phyloP scores from a whole-genome alignment of 441 rosid genomes.

The Capsella rubella region DNA sequence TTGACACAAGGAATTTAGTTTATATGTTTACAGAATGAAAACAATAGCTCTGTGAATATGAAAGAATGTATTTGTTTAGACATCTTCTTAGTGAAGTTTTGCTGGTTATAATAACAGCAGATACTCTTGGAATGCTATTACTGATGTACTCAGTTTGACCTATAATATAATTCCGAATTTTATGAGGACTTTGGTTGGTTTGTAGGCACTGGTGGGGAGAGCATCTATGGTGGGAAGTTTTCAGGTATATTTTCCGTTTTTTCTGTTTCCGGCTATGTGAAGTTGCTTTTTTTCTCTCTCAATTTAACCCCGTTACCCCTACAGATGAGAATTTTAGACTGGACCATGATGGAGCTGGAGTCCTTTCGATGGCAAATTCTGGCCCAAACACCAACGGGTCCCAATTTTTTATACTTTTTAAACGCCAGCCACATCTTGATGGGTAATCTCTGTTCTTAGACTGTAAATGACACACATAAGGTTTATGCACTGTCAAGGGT shows the following conservation, averaged over 20 bases:
- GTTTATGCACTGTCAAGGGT: slow-evolving; percentile 19
- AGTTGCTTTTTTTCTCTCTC: background rate
- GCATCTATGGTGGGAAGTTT: slow-evolving; percentile 97
- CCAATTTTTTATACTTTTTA: slow-evolving; percentile 90
- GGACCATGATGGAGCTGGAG: slow-evolving; percentile 82
- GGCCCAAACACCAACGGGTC: slow-evolving; percentile 96
- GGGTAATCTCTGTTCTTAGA: slow-evolving; percentile 59
- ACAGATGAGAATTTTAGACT: slow-evolving; percentile 91
- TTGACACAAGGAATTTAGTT: slow-evolving; percentile 9
- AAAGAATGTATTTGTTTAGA: background rate
- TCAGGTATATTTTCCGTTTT: slow-evolving; percentile 56
- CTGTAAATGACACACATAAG: slow-evolving; percentile 12
- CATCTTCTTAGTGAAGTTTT: background rate
- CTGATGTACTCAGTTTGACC: slow-evolving; percentile 47
- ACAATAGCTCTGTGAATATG: background rate
- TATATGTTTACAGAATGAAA: background rate
- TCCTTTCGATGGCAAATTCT: slow-evolving; percentile 96
- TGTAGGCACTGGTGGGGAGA: slow-evolving; percentile 99
- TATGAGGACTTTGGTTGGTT: slow-evolving; percentile 74
- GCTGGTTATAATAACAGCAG: slow-evolving; percentile 3
- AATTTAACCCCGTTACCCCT: slow-evolving; percentile 28
- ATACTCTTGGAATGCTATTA: slow-evolving; percentile 14
- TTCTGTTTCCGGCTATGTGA: slow-evolving; percentile 18
- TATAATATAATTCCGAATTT: slow-evolving; percentile 53
- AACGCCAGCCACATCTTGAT: slow-evolving; percentile 86